Evolutionary conservation across 805 yeast species (phyloP).

Genomic region (Candida fluviatilis): DNA sequence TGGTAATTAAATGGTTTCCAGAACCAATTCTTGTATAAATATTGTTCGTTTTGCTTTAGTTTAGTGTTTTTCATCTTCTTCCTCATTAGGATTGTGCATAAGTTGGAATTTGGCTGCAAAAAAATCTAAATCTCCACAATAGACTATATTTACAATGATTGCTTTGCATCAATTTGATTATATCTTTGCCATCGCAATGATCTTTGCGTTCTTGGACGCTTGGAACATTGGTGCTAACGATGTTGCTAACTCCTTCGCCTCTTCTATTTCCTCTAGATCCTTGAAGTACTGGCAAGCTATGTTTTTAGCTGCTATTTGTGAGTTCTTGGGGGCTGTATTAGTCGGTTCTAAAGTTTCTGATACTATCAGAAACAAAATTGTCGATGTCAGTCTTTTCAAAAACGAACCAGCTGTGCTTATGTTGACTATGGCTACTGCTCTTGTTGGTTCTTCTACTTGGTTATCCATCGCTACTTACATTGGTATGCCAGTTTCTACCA

Average conservation of each 20-base stretch:
- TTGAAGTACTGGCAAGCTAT: conserved; percentile 72
- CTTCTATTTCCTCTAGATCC: conserved; percentile 68
- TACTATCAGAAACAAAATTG: conserved; percentile 63
- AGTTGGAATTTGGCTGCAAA: neutral
- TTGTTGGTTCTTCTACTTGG: conserved; percentile 72
- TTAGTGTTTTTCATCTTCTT: no score
- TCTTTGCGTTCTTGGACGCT: conserved; percentile 74
- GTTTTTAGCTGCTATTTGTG: conserved; percentile 66
- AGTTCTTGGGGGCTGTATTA: conserved; percentile 69
- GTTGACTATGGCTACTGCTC: conserved; percentile 73
- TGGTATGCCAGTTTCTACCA: conserved; percentile 79
- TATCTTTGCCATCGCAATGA: conserved; percentile 62
- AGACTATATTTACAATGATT: no score
- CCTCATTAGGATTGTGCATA: neutral
- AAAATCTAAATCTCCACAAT: neutral
- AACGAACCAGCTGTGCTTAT: conserved; percentile 65
- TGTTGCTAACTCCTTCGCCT: conserved; percentile 77
- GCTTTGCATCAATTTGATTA: conserved; percentile 61
- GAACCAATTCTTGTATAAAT: no score
- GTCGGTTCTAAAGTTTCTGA: conserved; percentile 74
- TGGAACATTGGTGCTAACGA: conserved; percentile 81
- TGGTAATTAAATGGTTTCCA: neutral
- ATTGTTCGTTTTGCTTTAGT: neutral
- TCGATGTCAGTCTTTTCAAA: conserved; percentile 46
- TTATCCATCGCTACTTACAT: conserved; percentile 59